phyloP scores from a whole-genome alignment of 371 early-diverging fungal species.

The Saksenaea vasiformis region DNA sequence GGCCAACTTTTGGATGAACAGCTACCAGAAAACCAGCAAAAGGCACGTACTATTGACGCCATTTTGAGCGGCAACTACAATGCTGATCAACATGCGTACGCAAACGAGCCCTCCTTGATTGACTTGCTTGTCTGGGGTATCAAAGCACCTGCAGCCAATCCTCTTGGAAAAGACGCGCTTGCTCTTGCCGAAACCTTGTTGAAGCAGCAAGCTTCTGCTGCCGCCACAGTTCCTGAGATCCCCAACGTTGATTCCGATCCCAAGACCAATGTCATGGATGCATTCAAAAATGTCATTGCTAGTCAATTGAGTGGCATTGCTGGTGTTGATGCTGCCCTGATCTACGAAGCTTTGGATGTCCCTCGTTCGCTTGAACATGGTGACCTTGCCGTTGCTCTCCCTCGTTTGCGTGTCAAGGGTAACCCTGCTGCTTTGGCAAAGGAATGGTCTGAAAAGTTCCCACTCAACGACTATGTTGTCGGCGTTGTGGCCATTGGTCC shows the following conservation, averaged over 20 bases:
- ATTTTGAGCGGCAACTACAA: constrained; percentile 28
- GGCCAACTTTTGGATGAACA: constrained; percentile 29
- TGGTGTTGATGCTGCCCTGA: constrained; percentile 48
- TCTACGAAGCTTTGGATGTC: constrained; percentile 58
- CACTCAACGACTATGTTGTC: constrained; percentile 59
- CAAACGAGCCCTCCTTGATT: constrained; percentile 38
- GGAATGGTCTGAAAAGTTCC: constrained; percentile 73
- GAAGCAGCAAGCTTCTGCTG: constrained; percentile 24
- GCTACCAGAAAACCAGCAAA: constrained; percentile 17
- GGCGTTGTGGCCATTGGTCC: constrained; percentile 70
- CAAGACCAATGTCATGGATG: constrained; percentile 55
- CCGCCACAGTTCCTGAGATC: constrained; percentile 35
- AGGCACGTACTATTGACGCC: constrained; percentile 31
- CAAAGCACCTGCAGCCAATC: constrained; percentile 36
- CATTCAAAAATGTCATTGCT: constrained; percentile 59
- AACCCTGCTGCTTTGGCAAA: constrained; percentile 80
- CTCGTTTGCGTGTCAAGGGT: constrained; percentile 85
- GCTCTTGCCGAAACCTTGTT: constrained; percentile 28
- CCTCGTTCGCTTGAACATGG: constrained; percentile 70
- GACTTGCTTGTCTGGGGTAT: constrained; percentile 53
- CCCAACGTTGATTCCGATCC: constrained; percentile 52
- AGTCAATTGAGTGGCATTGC: constrained; percentile 46
- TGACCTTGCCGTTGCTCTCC: constrained; percentile 82
- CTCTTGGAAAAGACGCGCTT: constrained; percentile 26
- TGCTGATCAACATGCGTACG: constrained; percentile 26